Evolutionary conservation across 192 early-diverging fungal genomes (phyloP).

Genomic region (Podila clonocystis): DNA sequence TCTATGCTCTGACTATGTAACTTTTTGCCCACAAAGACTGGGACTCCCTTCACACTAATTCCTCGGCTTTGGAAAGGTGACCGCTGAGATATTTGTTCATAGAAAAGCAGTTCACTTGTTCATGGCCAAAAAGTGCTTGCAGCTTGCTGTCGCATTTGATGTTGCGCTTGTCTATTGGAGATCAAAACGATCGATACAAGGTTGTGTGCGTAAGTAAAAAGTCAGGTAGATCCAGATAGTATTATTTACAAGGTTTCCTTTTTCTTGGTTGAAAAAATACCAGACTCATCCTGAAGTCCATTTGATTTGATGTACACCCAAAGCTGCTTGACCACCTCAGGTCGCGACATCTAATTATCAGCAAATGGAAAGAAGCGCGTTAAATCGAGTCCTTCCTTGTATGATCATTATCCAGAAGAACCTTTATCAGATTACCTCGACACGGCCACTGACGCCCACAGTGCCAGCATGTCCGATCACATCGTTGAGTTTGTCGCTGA

Average conservation of each 20-base stretch:
- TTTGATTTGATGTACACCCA: conserved; percentile 71
- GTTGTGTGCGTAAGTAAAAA: background rate
- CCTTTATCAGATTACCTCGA: conserved; percentile 42
- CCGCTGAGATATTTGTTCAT: conserved; percentile 68
- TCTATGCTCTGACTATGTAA: too few species aligned
- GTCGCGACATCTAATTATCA: conserved; percentile 59
- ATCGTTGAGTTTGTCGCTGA: conserved; percentile 40
- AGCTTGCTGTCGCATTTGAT: conserved; percentile 65
- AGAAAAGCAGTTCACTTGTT: conserved; percentile 64
- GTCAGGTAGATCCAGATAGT: too few species aligned
- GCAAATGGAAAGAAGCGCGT: background rate
- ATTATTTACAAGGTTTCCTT: background rate
- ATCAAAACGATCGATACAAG: background rate
- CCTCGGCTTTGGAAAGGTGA: conserved; percentile 63
- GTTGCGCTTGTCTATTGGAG: conserved; percentile 52
- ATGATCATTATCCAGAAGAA: background rate
- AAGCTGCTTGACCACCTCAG: conserved; percentile 67
- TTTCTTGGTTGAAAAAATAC: conserved; percentile 4
- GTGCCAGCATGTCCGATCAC: conserved; percentile 55
- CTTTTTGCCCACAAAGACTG: background rate
- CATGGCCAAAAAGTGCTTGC: conserved; percentile 57
- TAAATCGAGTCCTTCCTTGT: background rate
- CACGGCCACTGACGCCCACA: conserved; percentile 50
- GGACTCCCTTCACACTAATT: background rate
- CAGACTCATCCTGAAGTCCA: conserved; percentile 60